These are phyloP conservation scores for Colletotrichum falcatum DNA, from an alignment of 2,329 filamentous ascomycete species.

Conservation along the genomic window DNA sequence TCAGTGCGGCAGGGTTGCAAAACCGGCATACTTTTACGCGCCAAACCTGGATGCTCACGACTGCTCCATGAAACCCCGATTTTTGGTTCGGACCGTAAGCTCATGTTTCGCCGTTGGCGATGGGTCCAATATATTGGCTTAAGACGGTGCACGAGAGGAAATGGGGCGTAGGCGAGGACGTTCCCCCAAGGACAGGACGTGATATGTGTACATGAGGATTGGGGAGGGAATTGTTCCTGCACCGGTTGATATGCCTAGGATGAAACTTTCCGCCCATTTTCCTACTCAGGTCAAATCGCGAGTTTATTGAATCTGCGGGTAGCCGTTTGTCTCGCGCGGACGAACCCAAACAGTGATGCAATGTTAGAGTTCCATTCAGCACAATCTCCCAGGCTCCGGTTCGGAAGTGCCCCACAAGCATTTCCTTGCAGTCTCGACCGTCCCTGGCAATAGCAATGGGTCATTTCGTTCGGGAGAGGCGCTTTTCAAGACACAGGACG, in stretches of 20 bases:
- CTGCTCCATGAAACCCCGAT: neutral
- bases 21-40: slow-evolving; percentile 20
- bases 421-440: slow-evolving; percentile 24
- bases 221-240: neutral
- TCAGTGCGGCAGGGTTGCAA: slow-evolving; percentile 17
- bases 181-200: neutral
- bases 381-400: slow-evolving; percentile 34
- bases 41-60: slow-evolving; percentile 12
- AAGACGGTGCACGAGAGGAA: neutral
- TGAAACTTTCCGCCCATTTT: neutral
- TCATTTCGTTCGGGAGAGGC: slow-evolving; percentile 18
- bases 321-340: slow-evolving; percentile 5
- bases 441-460: slow-evolving; percentile 19
- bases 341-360: slow-evolving; percentile 29
- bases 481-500: slow-evolving; percentile 29
- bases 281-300: neutral
- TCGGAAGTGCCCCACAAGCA: slow-evolving; percentile 29
- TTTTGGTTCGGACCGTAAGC: slow-evolving; percentile 16
- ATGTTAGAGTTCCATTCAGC: slow-evolving; percentile 25
- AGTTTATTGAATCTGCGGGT: slow-evolving; percentile 2
- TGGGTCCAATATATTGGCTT: neutral
- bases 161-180: neutral
- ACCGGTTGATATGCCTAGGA: slow-evolving; percentile 31
- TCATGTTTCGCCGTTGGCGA: neutral
- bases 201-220: neutral